Evolutionary conservation across 2,329 filamentous ascomycete species (phyloP), one percentile per base, ranked within the genome.

Genomic region (Epichloe festucae): DNA sequence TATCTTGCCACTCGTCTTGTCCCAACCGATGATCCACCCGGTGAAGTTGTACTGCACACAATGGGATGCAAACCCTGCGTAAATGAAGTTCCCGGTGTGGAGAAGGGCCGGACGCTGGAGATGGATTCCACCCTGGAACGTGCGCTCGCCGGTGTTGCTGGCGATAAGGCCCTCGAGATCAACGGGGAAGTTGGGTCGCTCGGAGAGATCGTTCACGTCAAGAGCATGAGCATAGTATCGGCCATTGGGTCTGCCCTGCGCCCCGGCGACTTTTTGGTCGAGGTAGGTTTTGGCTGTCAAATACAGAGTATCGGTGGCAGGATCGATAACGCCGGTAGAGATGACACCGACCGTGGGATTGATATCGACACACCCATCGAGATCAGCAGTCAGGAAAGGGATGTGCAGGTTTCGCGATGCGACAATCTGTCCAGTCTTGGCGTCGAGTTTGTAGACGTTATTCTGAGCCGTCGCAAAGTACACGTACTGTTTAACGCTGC

Each of bases 401-500:
- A 72, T 69, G 48, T 70, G 68, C 0, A 81, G 64, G 27, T 72
- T 77, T 8, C 75, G 65, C 1, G 65, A 67, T 0, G 63, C 60
- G n/a, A 79, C 56, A 21, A 79, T 75, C 3, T 63, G 68, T 21
- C 77, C 77, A 0, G 74, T 78, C 58, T 75, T 74, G 0, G 75
- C 75, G 57, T 80, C 67, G 35, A 80, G 62, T 54, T 77, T 79
- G 60, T 79, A 78, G 6, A 79, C 60, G 48, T 77, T 78, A 61
- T 80, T 81, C 58, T 78, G 75, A 0, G 75, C 76, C 0, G 77
- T 79, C 2, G 78, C 72, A 11, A 78, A 62, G 56, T 75, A 81
- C 40, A 81, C 70, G 51, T 73, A 77, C 63, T 81, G 77, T 10
- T 68, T 68, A 3, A 63, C 63, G 19, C 69, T 68, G 23, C 68